Evolutionary conservation across 2,329 filamentous ascomycete species (phyloP).

Genomic region (Botrytis elliptica): DNA sequence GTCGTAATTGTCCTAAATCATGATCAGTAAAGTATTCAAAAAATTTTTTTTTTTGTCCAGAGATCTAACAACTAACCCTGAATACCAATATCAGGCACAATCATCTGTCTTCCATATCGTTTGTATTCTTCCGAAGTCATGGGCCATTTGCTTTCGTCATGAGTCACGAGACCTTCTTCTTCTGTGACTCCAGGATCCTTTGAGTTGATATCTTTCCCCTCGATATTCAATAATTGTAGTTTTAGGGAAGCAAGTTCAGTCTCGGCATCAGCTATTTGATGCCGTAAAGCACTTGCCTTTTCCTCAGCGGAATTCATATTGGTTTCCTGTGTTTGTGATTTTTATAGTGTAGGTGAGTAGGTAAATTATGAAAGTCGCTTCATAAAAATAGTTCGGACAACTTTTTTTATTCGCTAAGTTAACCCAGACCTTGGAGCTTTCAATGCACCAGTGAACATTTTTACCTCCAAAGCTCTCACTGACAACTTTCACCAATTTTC

Average conservation of each 20-base stretch:
- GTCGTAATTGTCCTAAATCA: slow-evolving; percentile 66
- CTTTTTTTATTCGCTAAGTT: slow-evolving; percentile 16
- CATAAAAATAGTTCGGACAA: slow-evolving; percentile 11
- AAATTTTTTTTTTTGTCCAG: neutral
- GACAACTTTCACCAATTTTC: neutral
- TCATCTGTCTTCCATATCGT: slow-evolving; percentile 87
- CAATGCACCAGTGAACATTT: slow-evolving; percentile 5
- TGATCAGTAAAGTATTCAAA: neutral
- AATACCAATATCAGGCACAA: slow-evolving; percentile 78
- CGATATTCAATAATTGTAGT: slow-evolving; percentile 44
- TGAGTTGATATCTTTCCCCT: slow-evolving; percentile 15
- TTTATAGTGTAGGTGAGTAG: neutral
- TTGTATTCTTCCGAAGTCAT: slow-evolving; percentile 72
- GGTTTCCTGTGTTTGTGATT: neutral
- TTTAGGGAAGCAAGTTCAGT: slow-evolving; percentile 48
- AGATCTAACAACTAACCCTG: slow-evolving; percentile 51
- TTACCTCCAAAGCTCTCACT: neutral
- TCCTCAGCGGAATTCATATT: slow-evolving; percentile 42
- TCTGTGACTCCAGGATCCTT: neutral
- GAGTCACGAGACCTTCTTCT: slow-evolving; percentile 25
- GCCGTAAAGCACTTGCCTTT: slow-evolving; percentile 43
- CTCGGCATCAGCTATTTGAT: slow-evolving; percentile 50
- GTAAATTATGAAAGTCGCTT: slow-evolving; percentile 6
- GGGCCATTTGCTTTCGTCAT: slow-evolving; percentile 57
- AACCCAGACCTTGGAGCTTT: neutral